phyloP scores from a whole-genome alignment of 225 moss, liverwort and hornwort species.

The Pseudoscleropodium purum region DNA sequence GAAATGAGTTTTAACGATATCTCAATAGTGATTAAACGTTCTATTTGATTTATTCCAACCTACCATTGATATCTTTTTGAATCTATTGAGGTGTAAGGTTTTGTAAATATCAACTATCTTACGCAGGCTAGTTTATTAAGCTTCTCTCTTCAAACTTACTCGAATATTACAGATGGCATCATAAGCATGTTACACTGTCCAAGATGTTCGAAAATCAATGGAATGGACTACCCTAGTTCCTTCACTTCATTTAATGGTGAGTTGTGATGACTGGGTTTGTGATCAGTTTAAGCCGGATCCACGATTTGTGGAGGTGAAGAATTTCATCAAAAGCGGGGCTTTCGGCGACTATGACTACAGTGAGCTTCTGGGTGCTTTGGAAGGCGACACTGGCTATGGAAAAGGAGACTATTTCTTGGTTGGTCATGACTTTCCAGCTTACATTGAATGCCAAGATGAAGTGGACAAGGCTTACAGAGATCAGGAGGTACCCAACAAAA shows the following conservation, averaged over 20 bases:
- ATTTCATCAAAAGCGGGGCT: slow-evolving; percentile 69
- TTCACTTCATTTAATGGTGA: neutral
- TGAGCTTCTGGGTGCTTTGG: slow-evolving; percentile 62
- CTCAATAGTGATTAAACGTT: neutral
- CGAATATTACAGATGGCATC: neutral
- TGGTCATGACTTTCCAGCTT: slow-evolving; percentile 84
- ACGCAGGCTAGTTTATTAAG: neutral
- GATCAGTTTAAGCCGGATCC: slow-evolving; percentile 46
- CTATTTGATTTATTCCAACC: too few species aligned
- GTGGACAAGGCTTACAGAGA: slow-evolving; percentile 89
- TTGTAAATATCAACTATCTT: neutral
- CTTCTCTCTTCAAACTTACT: neutral
- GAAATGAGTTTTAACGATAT: neutral
- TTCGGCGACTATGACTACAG: slow-evolving; percentile 73
- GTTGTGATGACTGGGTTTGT: neutral
- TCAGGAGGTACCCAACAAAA: slow-evolving; percentile 28
- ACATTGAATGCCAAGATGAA: slow-evolving; percentile 76
- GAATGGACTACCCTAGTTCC: neutral
- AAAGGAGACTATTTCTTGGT: slow-evolving; percentile 87
- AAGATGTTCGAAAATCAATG: neutral
- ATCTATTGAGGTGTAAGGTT: neutral
- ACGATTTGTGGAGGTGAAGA: slow-evolving; percentile 56
- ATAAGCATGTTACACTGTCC: neutral
- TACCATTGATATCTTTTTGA: neutral
- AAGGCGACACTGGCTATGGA: slow-evolving; percentile 77